A percentile compares a stretch with the other conserved stretches of the same genome.
These are phyloP conservation scores for Marasmius sp. DNA, from an alignment of 1,284 basidiomycete species.

Conservation along the genomic window DNA sequence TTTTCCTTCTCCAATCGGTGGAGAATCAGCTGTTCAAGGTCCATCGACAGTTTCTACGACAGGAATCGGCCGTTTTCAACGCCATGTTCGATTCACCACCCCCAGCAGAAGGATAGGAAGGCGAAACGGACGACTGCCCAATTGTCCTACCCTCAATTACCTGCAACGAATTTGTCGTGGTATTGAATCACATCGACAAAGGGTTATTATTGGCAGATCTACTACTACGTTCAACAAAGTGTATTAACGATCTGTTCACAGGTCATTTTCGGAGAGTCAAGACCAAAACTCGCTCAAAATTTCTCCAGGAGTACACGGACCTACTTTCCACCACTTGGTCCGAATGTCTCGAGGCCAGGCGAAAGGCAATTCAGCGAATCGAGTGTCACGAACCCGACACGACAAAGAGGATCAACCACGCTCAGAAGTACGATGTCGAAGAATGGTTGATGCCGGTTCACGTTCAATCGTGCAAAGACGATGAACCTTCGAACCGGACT, in stretches of 20 bases:
- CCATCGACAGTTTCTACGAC: background rate
- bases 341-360: constrained; percentile 3
- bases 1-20: background rate
- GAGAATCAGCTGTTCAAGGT: background rate
- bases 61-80: background rate
- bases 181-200: constrained; percentile 8
- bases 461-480: constrained; percentile 3
- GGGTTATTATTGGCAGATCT: too few species aligned
- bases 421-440: constrained; percentile 6
- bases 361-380: constrained; percentile 8
- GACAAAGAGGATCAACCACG: constrained; percentile 4
- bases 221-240: too few species aligned
- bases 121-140: background rate
- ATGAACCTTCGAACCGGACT: background rate
- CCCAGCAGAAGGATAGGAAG: background rate
- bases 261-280: background rate
- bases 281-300: background rate
- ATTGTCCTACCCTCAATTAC: constrained; percentile 5
- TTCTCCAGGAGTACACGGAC: constrained; percentile 8
- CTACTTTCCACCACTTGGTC: constrained; percentile 3
- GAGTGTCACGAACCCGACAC: background rate
- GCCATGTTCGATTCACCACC: background rate
- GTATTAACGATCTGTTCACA: background rate
- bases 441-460: constrained; percentile 10
- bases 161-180: background rate